Evolutionary conservation across 768 basidiomycete genomes (phyloP), one percentile per base, ranked within the genome.

Genomic region (Panus rudis): DNA sequence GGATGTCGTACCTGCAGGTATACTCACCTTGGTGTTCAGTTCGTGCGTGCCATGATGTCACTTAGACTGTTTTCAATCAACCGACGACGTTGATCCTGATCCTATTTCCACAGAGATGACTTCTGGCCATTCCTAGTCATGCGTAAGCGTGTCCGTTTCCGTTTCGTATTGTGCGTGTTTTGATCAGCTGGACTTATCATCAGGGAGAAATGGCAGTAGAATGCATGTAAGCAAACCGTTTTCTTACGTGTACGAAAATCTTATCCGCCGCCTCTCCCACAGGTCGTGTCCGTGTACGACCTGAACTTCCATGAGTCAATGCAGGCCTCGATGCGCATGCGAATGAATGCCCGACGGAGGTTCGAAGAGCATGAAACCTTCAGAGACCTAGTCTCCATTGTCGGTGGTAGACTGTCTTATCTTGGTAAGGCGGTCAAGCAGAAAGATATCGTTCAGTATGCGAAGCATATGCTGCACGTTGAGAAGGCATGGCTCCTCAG

Each of bases 371-470:
- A 58, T n/a, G 67, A 73, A 25, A 49, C 71, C 13, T 49, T 72
- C 13, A 57, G 63, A 17, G 63, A 79, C 47, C 75, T 75, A 0
- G 66, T 88, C 11, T 64, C 74, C 10, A 60, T 81, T 28, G 72
- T 90, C 31, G 90, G 92, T 4, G 91, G 92, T 0, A 68, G 92
- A 31, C 71, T 91, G 11, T 75, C 84, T n/a, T 86, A 81, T 61
- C 63, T 96, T 26, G 79, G 75, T 48, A 79, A 78, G 61, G 70
- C 80, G 6, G 73, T 82, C 4, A 76, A 72, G 50, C 63, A 79
- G 7, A 64, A 65, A 25, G 73, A 92, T 56, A 78, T 85, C 69
- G 44, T 80, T 1, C 61, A 66, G 30, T 73, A 76, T 63, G 84
- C 89, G n/a, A 63, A 71, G 43, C 70, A 80, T 41, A 63, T 88